Evolutionary conservation across 495 filamentous ascomycete species (phyloP), one percentile per base, ranked within the genome.

Genomic region (Chaetomium fimeti): DNA sequence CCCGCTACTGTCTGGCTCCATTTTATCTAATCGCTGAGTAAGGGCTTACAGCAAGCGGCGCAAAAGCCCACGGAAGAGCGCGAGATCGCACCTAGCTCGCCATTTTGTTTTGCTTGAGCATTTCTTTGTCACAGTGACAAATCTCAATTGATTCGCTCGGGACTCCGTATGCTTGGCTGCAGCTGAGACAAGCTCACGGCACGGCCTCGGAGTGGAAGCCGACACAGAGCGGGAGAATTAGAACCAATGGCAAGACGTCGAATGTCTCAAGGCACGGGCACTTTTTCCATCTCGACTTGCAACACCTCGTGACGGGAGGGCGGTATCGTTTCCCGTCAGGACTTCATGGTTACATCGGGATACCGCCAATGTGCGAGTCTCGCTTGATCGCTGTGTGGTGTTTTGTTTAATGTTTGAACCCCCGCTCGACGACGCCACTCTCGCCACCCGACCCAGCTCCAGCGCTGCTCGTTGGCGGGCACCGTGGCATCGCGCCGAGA

Each of bases 21-120:
- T 53, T 36, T 47, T 48, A 49, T 32, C 27, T 2, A 42, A 42
- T 40, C 69, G 71, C 68, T 73, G 65, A 71, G 65, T 71, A 69
- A 73, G 62, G 61, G 69, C 68, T 71, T 63, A 71, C 71, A 64
- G 36, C 38, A 40, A n/a, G 43, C 58, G 56, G 52, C 3, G 60
- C 36, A 54, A 27, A 6, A 52, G 29, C 29, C 25, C 45, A 25
- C 32, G 51, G 43, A 25, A 29, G 16, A 48, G 43, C 25, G n/a
- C 0, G 5, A 27, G 18, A n/a, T 16, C 22, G 24, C 5, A 3
- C 9, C 15, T 27, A 11, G 47, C 6, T 70, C 29, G 43, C 36
- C 63, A 43, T 40, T 40, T 51, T 54, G 59, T 53, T 63, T 27
- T 63, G 58, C 20, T 20, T n/a, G 43, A 18, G 28, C 6, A 5